Percentiles rank a stretch among this genome's conserved stretches.
Conservation (phyloP, 2,329 filamentous ascomycete species). For the Cercospora brassicicola region DNA sequence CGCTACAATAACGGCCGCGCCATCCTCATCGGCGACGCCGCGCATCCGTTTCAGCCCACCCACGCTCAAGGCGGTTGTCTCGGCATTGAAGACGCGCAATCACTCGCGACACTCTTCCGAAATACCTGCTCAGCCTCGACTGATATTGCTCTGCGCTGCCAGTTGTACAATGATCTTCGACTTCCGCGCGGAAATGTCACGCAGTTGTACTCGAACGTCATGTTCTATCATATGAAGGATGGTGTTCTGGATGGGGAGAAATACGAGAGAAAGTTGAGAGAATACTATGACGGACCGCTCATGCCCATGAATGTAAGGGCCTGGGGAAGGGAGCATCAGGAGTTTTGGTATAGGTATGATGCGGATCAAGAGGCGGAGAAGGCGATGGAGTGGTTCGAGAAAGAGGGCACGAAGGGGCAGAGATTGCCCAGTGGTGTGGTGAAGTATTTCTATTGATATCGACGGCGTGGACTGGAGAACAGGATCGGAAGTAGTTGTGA, state of each 20-base stretch:
- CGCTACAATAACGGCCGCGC: conserved; percentile 10
- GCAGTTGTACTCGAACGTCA: conserved; percentile 15
- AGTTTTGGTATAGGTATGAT: conserved; percentile 18
- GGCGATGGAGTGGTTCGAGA: conserved; percentile 1
- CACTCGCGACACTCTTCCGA: conserved; percentile 12
- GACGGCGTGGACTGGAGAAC: background rate
- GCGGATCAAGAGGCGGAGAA: conserved; percentile 11
- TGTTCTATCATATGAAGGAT: conserved; percentile 6
- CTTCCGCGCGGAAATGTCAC: conserved; percentile 15
- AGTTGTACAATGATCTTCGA: conserved; percentile 15
- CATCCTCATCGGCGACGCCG: conserved; percentile 16
- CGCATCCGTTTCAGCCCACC: conserved; percentile 15
- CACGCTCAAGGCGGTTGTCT: conserved; percentile 16
- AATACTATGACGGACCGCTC: conserved; percentile 6
- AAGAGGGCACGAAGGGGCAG: background rate
- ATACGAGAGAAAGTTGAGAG: background rate
- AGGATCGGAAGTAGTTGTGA: background rate
- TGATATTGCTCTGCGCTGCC: conserved; percentile 3
- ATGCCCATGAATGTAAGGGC: conserved; percentile 6
- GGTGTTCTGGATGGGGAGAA: conserved; percentile 1
- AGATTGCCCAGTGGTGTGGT: conserved; percentile 8
- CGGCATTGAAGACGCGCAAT: conserved; percentile 16
- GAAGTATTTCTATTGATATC: conserved; percentile 13
- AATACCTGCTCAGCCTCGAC: background rate
- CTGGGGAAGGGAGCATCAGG: conserved; percentile 1